Evolutionary conservation across 1,139 yeast genomes (phyloP).

Genomic region (Scheffersomyces insectosa): DNA sequence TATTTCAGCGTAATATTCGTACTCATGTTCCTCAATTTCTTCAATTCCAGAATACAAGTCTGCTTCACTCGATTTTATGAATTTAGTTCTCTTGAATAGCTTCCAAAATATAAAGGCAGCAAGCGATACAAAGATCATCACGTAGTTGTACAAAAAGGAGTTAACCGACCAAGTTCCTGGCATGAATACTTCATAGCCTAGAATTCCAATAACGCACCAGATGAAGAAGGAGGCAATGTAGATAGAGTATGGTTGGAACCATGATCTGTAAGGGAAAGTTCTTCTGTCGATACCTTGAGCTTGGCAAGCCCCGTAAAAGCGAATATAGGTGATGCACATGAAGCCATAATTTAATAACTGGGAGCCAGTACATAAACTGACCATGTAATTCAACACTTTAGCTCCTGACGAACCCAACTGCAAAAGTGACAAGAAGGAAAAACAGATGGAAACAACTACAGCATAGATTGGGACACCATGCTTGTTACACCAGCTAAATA

Average conservation of each 20-base stretch:
- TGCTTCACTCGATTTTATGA: slow-evolving; percentile 30
- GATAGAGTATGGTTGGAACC: slow-evolving; percentile 36
- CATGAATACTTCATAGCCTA: slow-evolving; percentile 41
- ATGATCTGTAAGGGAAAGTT: slow-evolving; percentile 29
- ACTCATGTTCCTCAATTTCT: slow-evolving; percentile 46
- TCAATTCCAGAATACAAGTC: slow-evolving; percentile 40
- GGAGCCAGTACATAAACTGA: slow-evolving; percentile 75
- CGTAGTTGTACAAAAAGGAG: slow-evolving; percentile 42
- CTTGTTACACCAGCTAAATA: slow-evolving; percentile 41
- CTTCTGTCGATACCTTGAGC: slow-evolving; percentile 37
- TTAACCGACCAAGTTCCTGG: slow-evolving; percentile 36
- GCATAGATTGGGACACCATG: slow-evolving; percentile 60
- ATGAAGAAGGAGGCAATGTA: slow-evolving; percentile 30
- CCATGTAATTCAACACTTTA: slow-evolving; percentile 72
- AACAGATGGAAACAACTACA: slow-evolving; percentile 28
- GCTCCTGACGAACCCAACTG: slow-evolving; percentile 63
- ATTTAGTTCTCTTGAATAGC: slow-evolving; percentile 30
- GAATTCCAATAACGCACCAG: slow-evolving; percentile 37
- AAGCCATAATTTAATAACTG: slow-evolving; percentile 71
- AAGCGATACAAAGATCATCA: slow-evolving; percentile 38
- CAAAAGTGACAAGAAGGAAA: slow-evolving; percentile 45
- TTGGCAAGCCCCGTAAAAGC: slow-evolving; percentile 60
- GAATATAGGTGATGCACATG: slow-evolving; percentile 59
- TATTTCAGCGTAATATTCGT: slow-evolving; percentile 33
- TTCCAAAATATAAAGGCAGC: slow-evolving; percentile 38